A percentile compares a stretch with the other conserved stretches of the same genome.
phyloP scores from a whole-genome alignment of 768 basidiomycete genomes.

The Exsudoporus frostii region DNA sequence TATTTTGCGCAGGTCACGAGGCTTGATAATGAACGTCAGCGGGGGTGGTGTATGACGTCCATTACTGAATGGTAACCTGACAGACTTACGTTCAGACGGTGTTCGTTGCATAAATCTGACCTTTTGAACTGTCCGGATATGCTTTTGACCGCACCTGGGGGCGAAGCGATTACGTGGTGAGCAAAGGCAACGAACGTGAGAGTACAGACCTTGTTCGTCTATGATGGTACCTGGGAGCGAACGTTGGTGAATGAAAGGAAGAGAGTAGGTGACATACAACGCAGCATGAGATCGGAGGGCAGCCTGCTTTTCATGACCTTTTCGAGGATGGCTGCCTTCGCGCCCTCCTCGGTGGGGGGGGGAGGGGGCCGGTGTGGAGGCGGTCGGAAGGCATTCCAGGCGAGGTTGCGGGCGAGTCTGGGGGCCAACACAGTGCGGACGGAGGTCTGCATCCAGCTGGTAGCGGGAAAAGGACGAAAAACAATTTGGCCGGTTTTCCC shows the following conservation, averaged over 20 bases:
- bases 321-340: constrained; percentile 72
- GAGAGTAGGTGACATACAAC: constrained; percentile 58
- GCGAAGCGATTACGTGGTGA: constrained; percentile 29
- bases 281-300: constrained; percentile 85
- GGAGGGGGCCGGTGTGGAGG: not conserved
- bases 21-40: constrained; percentile 44
- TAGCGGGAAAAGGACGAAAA: constrained; percentile 24
- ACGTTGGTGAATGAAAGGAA: constrained; percentile 11
- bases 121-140: constrained; percentile 90
- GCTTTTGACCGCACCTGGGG: constrained; percentile 77
- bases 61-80: constrained; percentile 11
- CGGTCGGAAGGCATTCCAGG: constrained; percentile 29
- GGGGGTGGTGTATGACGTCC: constrained; percentile 17
- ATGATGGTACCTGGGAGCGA: constrained; percentile 70
- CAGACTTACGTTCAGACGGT: constrained; percentile 79
- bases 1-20: constrained; percentile 95
- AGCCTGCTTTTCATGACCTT: constrained; percentile 85
- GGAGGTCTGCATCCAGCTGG: constrained; percentile 34
- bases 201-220: constrained; percentile 71
- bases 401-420: constrained; percentile 1
- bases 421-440: constrained; percentile 37
- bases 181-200: constrained; percentile 8
- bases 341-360: constrained; percentile 59
- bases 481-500: constrained; percentile 9
- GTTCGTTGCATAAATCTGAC: constrained; percentile 82